Evolutionary conservation across 192 early-diverging fungal genomes (phyloP).

Genomic region (Coemansia nantahalensis): DNA sequence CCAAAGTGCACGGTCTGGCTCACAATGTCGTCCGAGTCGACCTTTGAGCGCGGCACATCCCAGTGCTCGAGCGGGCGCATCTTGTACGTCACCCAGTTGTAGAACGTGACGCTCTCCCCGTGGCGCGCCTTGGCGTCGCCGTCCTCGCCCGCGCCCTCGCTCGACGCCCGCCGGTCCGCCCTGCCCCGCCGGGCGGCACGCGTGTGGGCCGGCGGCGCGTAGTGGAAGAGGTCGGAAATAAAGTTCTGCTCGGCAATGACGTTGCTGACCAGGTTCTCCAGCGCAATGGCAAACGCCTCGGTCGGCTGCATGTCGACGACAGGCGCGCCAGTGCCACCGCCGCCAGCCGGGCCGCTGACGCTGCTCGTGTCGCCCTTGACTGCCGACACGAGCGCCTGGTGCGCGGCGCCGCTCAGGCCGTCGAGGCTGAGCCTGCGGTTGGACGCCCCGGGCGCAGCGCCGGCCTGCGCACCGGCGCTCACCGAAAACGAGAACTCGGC

Average conservation of each 20-base stretch:
- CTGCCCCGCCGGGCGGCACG: constrained; percentile 21
- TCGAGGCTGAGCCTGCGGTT: constrained; percentile 39
- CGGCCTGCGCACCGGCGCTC: constrained; percentile 8
- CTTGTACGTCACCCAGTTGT: constrained; percentile 49
- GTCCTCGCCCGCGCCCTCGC: not conserved
- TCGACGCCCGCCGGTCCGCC: not conserved
- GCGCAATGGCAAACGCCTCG: constrained; percentile 42
- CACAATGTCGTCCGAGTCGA: constrained; percentile 42
- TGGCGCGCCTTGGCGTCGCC: constrained; percentile 11
- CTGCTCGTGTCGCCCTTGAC: constrained; percentile 18
- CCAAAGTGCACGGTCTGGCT: constrained; percentile 46
- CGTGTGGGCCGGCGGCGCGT: constrained; percentile 49
- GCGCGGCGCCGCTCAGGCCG: constrained; percentile 40
- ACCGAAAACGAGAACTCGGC: constrained; percentile 38
- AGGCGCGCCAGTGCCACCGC: not conserved
- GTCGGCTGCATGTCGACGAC: constrained; percentile 35
- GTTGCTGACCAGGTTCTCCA: constrained; percentile 56
- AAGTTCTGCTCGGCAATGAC: constrained; percentile 91
- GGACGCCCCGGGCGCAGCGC: constrained; percentile 9
- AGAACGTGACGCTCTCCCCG: constrained; percentile 38
- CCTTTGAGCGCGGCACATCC: constrained; percentile 34
- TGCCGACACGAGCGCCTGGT: constrained; percentile 24
- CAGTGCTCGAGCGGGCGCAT: constrained; percentile 38
- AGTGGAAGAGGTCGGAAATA: constrained; percentile 81
- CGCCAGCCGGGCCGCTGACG: not conserved